These are phyloP conservation scores for Pseudognaphalium luteoalbum DNA, from an alignment of 129 eudicot genomes.

Conservation along the genomic window DNA sequence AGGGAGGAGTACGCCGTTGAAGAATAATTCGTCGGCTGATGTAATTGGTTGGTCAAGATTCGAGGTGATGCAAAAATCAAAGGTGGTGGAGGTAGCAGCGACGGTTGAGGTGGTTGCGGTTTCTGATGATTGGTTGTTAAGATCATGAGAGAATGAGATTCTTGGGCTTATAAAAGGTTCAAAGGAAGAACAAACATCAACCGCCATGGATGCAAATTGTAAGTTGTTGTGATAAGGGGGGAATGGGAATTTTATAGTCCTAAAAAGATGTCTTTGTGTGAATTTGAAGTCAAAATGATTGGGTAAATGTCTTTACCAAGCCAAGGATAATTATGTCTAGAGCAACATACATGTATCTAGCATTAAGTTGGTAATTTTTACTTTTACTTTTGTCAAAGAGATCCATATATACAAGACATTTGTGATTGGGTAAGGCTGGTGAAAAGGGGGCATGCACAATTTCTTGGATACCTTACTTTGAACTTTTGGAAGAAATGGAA, in stretches of 20 bases:
- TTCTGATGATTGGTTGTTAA: constrained; percentile 33
- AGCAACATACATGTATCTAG: no score
- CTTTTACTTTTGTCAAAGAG: constrained; percentile 3
- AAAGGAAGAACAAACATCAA: constrained; percentile 32
- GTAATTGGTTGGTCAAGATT: constrained; percentile 33
- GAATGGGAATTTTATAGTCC: constrained; percentile 22
- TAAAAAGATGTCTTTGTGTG: constrained; percentile 30
- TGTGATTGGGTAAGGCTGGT: constrained; percentile 27
- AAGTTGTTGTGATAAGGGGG: constrained; percentile 17
- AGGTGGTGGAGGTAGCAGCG: constrained; percentile 37
- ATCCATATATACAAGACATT: background rate
- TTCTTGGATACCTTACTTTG: constrained; percentile 39
- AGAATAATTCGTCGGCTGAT: constrained; percentile 77
- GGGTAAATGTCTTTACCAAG: constrained; percentile 27
- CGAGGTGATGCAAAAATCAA: constrained; percentile 49
- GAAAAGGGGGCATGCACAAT: constrained; percentile 25
- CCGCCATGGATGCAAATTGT: constrained; percentile 24
- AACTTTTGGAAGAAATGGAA: constrained; percentile 21
- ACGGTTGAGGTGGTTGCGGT: background rate
- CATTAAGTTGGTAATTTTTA: background rate
- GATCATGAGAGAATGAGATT: constrained; percentile 39
- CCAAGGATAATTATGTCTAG: constrained; percentile 15
- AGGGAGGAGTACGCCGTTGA: constrained; percentile 73
- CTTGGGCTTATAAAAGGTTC: constrained; percentile 39
- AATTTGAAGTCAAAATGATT: constrained; percentile 32